Base-by-base conservation (phyloP, 768 basidiomycete species). In the Naganishia friedmannii region DNA sequence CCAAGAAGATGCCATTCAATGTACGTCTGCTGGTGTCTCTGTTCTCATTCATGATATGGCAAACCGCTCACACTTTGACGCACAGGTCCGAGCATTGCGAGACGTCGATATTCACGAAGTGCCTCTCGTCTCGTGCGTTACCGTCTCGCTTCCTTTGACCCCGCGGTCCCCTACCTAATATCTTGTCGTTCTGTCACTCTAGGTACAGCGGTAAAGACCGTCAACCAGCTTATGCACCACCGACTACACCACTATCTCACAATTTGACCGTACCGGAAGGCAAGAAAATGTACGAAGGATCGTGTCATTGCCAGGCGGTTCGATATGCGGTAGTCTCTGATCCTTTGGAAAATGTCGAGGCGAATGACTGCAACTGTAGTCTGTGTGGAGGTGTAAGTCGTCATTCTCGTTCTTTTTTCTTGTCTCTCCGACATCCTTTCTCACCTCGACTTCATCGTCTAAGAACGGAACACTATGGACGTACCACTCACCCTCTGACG, bases 401-500 rank as follows among this genome's bases (percentile, higher is more conserved):
- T 13, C 28, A 32, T 51, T 26, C 48, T 8, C n/a, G n/a, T n/a
- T n/a, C n/a, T n/a, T n/a, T n/a, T n/a, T n/a, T n/a, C n/a, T n/a
- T n/a, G n/a, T n/a, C n/a, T n/a, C n/a, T n/a, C n/a, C n/a, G n/a
- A n/a, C n/a, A n/a, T n/a, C n/a, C n/a, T n/a, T n/a, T n/a, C n/a
- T n/a, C n/a, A n/a, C n/a, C n/a, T n/a, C n/a, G n/a, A n/a, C n/a
- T n/a, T n/a, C n/a, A n/a, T 28, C 56, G 7, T 42, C 7, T 17
- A 74, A n/a, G 73, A 74, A 74, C 60, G 73, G 73, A 21, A 66
- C 31, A 42, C 46, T 74, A 19, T 74, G 73, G 73, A 63, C 67
- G 31, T 72, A 72, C 32, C 73, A 68, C 7, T 19, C 45, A 1
- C 66, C 53, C 7, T 32, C n/a, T 2, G 23, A 70, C 37, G 45